phyloP scores from a whole-genome alignment of 352 stramenopile genomes.

The Saprolegnia parasitica region DNA sequence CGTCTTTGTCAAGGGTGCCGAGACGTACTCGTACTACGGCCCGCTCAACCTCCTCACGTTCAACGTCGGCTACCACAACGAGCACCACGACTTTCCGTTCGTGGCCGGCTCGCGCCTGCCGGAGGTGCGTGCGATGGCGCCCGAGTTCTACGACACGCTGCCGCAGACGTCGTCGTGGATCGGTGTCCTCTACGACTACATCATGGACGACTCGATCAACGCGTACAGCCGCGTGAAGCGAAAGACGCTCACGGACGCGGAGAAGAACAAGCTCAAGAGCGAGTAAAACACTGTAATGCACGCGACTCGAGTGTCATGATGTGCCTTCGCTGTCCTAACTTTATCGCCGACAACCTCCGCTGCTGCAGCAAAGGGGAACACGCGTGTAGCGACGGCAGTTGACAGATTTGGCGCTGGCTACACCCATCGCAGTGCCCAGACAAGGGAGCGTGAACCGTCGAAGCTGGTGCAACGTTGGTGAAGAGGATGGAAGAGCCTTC shows the following conservation, averaged over 20 bases:
- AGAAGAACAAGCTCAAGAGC: constrained; percentile 85
- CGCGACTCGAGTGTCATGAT: too few relatives aligned
- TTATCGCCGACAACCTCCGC: too few relatives aligned
- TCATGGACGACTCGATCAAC: constrained; percentile 89
- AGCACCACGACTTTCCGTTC: constrained; percentile 97
- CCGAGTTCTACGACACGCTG: constrained; percentile 95
- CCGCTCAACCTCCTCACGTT: constrained; percentile 95
- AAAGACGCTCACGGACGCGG: constrained; percentile 50
- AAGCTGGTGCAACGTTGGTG: too few relatives aligned
- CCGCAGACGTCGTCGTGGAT: constrained; percentile 92
- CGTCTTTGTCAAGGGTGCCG: constrained; percentile 90
- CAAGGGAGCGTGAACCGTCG: too few relatives aligned
- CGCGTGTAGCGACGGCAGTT: too few relatives aligned
- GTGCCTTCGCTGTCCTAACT: too few relatives aligned
- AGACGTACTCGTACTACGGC: constrained; percentile 99
- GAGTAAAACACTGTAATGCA: too few relatives aligned
- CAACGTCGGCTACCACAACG: constrained; percentile 98
- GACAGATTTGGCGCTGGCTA: too few relatives aligned
- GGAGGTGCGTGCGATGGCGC: constrained; percentile 81
- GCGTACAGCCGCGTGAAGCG: constrained; percentile 91
- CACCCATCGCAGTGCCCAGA: too few relatives aligned
- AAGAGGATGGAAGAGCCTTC: too few relatives aligned
- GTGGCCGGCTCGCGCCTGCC: constrained; percentile 88
- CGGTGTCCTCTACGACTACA: constrained; percentile 91
- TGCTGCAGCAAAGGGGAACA: too few relatives aligned